These are phyloP conservation scores for Coemansia sp. DNA, from an alignment of 192 early-diverging fungal species.

Conservation along the genomic window DNA sequence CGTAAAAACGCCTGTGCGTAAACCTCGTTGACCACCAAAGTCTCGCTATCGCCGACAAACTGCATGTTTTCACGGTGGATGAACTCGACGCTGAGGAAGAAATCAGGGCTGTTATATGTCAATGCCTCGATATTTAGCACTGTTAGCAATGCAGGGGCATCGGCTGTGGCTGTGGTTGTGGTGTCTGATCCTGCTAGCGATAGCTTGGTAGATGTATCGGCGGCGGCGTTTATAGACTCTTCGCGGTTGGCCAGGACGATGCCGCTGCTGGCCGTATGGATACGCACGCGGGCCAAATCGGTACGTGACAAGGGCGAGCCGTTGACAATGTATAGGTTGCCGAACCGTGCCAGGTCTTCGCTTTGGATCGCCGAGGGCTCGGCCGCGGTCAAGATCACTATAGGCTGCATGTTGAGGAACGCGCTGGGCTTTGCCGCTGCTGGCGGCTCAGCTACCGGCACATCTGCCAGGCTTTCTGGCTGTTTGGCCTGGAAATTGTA, in stretches of 20 bases:
- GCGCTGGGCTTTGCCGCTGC: neutral
- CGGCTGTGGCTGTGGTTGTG: conserved; percentile 57
- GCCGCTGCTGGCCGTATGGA: conserved; percentile 57
- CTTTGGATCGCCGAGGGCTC: conserved; percentile 48
- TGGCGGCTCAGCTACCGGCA: neutral
- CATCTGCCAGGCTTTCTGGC: neutral
- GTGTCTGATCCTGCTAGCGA: conserved; percentile 53
- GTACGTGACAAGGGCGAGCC: conserved; percentile 62
- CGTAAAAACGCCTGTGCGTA: conserved; percentile 65
- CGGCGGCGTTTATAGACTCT: conserved; percentile 36
- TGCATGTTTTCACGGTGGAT: conserved; percentile 75
- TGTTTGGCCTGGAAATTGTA: conserved; percentile 14
- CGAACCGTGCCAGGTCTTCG: conserved; percentile 55
- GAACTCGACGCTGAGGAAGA: conserved; percentile 74
- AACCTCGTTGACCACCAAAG: conserved; percentile 59
- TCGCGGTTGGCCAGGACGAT: conserved; percentile 63
- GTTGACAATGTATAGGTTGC: conserved; percentile 57
- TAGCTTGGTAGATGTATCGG: conserved; percentile 36
- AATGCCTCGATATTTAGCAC: conserved; percentile 70
- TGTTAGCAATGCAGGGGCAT: conserved; percentile 65
- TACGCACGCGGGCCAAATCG: conserved; percentile 62
- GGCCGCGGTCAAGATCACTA: conserved; percentile 62
- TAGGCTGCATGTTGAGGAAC: conserved; percentile 52
- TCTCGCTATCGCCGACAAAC: conserved; percentile 68
- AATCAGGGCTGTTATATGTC: conserved; percentile 41